Evolutionary conservation across 1,284 basidiomycete genomes (phyloP), one percentile per base, ranked within the genome.

Genomic region (Phellinidium pouzarii): DNA sequence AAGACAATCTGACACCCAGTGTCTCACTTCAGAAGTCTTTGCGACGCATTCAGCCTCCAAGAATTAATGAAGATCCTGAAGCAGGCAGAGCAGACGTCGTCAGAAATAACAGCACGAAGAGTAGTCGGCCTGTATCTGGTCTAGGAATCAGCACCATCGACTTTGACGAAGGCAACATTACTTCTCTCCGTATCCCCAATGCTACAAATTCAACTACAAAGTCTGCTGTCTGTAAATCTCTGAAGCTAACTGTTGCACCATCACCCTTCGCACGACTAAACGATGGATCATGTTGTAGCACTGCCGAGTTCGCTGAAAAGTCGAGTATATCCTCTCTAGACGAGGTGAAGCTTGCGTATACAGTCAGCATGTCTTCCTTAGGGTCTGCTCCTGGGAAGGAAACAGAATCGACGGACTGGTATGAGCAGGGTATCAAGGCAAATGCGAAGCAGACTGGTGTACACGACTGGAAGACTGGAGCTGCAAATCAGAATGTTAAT

Each of bases 331-430:
- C 25, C 17, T 23, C 41, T 19, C 9, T 37, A 20, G 50, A 45
- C 19, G 50, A 38, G 20, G 43, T 52, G 5, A 43, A 36, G 31
- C 42, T 52, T 11, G 50, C 50, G 19, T 52, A 52, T 44, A 44
- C 42, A 4, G 23, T 19, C 22, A 52, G 50, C 17, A 19, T 17
- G 4, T 44, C 43, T 6, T 45, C 50, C 12, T 6, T 31, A 0
- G 31, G 4, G 12, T 43, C 49, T 19, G 25, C 17, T 11, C 19
- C 37, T 3, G 8, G 37, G 1, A 40, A 40, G 14, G 19, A 7
- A 7, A 3, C 19, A 7, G 19, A 17, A 40, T 8, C n/a, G 3
- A 40, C n/a, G n/a, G 19, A 3, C 19, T n/a, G 14, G 12, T 8
- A 17, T 11, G 14, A 38, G n/a, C 36, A 31, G 11, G 5, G 7